These are phyloP conservation scores for Paramyrothecium roridum DNA, from an alignment of 2,329 filamentous ascomycete species.

Conservation along the genomic window DNA sequence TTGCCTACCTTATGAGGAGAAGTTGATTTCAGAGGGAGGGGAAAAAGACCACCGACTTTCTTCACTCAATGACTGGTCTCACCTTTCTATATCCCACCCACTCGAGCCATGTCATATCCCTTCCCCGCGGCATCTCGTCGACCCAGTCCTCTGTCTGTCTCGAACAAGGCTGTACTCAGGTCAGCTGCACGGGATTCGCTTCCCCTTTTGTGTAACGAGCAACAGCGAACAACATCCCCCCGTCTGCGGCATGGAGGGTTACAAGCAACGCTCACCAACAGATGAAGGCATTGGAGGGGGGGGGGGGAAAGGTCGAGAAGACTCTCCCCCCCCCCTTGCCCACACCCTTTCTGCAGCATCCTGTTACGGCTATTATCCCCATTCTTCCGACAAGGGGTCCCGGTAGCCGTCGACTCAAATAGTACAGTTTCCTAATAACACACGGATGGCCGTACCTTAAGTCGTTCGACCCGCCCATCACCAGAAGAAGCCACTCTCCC, in stretches of 20 bases:
- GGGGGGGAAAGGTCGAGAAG: no score
- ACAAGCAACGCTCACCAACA: no score
- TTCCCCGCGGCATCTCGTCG: neutral
- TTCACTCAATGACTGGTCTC: no score
- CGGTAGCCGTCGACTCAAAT: neutral
- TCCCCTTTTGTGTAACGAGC: neutral
- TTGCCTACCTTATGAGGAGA: no score
- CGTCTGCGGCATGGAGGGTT: neutral
- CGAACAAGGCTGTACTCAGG: neutral
- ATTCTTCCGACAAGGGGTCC: neutral
- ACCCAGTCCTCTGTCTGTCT: neutral
- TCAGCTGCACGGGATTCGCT: neutral
- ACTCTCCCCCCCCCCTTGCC: no score
- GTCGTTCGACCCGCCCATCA: no score
- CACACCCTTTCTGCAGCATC: neutral
- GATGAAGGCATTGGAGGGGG: no score
- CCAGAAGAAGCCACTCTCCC: no score
- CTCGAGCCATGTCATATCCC: neutral
- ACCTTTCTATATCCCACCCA: neutral
- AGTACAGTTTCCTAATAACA: no score
- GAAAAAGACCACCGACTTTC: no score
- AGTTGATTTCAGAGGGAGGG: no score
- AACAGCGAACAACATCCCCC: neutral
- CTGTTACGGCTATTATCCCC: neutral
- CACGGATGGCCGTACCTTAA: no score